These are phyloP conservation scores for Rhodotorula taiwanensis DNA, from an alignment of 768 basidiomycete species.

Conservation along the genomic window DNA sequence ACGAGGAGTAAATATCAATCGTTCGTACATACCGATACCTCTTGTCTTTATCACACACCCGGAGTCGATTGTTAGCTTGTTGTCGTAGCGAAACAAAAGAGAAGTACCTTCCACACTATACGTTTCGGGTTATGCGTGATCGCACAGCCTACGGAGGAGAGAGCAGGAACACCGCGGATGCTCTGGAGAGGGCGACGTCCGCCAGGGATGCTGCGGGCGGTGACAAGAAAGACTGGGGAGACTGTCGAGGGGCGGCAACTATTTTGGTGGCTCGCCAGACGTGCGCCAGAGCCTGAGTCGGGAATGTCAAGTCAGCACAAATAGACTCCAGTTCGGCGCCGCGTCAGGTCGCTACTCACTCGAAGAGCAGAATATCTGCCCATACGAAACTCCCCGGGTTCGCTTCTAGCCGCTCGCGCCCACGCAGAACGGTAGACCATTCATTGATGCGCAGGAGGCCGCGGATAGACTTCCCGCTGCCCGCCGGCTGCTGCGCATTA, in stretches of 20 bases:
- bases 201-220: too few species aligned
- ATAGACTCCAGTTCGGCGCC: too few species aligned
- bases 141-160: too few species aligned
- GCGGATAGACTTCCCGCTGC: constrained; percentile 3
- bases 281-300: too few species aligned
- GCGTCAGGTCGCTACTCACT: constrained; percentile 10
- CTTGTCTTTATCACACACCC: background rate
- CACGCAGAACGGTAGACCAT: constrained; percentile 31
- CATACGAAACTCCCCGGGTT: constrained; percentile 31
- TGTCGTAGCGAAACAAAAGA: background rate
- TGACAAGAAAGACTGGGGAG: too few species aligned
- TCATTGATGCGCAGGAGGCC: constrained; percentile 26
- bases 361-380: constrained; percentile 36
- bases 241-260: too few species aligned
- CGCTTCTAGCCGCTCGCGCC: constrained; percentile 23
- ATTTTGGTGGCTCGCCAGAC: too few species aligned
- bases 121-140: too few species aligned
- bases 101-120: background rate
- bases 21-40: background rate
- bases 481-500: background rate
- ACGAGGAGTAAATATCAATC: background rate
- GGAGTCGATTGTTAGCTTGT: too few species aligned
- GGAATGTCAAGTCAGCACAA: too few species aligned
- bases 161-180: too few species aligned
- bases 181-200: too few species aligned